Conservation (phyloP, 441 rosid genomes). For the Populus hybrid region DNA sequence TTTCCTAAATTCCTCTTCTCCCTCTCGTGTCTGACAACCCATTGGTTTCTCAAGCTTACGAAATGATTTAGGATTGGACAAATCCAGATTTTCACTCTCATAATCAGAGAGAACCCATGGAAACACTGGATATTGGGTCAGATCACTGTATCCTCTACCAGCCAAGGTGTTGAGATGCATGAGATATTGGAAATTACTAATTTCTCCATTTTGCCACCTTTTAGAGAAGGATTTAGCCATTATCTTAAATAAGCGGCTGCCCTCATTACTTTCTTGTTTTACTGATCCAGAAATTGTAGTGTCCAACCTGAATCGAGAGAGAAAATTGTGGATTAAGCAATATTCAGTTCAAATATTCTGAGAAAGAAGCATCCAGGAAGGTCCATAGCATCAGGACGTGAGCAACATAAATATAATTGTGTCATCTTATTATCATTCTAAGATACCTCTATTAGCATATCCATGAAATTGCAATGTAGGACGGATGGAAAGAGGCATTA, state of each 20-base stretch:
- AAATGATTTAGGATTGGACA: constrained; percentile 82
- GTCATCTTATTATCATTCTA: no score
- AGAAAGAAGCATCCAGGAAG: not conserved
- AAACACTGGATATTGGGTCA: constrained; percentile 99
- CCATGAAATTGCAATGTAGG: not conserved
- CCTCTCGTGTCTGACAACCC: constrained; percentile 99
- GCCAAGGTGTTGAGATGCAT: constrained; percentile 99
- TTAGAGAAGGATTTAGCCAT: constrained; percentile 98
- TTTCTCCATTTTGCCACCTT: constrained; percentile 99
- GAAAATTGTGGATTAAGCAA: constrained; percentile 21
- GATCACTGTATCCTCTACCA: constrained; percentile 99
- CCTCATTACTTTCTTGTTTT: constrained; percentile 92
- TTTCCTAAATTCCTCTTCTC: constrained; percentile 98
- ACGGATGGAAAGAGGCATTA: not conserved
- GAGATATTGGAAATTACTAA: constrained; percentile 98
- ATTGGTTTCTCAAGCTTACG: constrained; percentile 97
- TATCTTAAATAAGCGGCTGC: constrained; percentile 89
- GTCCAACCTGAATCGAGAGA: constrained; percentile 71
- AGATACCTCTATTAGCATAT: no score
- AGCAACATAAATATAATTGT: no score
- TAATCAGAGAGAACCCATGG: constrained; percentile 99
- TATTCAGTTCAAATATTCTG: constrained; percentile 14
- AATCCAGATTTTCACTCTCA: constrained; percentile 86
- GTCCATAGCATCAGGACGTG: not conserved
- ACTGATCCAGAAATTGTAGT: constrained; percentile 94